Evolutionary conservation across 176 grass and related monocot genomes (phyloP), one percentile per base, ranked within the genome.

Genomic region (Rhynchospora tenuis): DNA sequence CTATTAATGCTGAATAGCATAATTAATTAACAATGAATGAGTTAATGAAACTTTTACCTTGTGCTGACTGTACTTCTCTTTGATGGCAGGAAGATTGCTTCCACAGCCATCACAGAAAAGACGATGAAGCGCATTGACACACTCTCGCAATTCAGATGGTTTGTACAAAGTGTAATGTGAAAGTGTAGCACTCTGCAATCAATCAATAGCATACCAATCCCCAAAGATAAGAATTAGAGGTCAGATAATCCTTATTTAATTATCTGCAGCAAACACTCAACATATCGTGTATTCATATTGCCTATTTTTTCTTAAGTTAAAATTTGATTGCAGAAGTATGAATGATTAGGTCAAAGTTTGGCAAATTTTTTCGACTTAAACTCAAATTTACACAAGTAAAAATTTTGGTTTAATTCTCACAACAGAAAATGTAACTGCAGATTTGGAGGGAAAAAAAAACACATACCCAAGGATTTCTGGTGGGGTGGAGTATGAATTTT

Each of bases 21-120:
- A 72, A 83, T 24, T 23, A 24, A 42, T 47, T 66, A 22, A 17
- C 43, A 70, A 76, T 29, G 33, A 38, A 38, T 85, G 43, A 90
- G 74, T 4, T 15, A 65, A 50, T 44, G 56, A 0, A 42, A 78
- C 48, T 4, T 0, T 74, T 89, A 97, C 96, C 93, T 95, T 99
- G 79, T 99, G 96, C 86, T 98, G 96, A 78, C 89, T 95, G 81
- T 98, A 98, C 78, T 98, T 98, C 55, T 98, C 93, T 89, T 93
- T 95, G 75, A 98, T 91, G 42, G 96, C 93, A 76, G 93, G 96
- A 45, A 98, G 91, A 82, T 91, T 98, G 54, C 89, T 95, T 62
- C 92, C 93, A 20, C 91, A 79, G 67, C 93, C 86, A 73, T 88
- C 87, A 4, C 84, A 89, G 58, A 91, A 81, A 81, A 98, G 88